Conservation (phyloP, 441 rosid genomes). For the Pelargonium fulgidum region DNA sequence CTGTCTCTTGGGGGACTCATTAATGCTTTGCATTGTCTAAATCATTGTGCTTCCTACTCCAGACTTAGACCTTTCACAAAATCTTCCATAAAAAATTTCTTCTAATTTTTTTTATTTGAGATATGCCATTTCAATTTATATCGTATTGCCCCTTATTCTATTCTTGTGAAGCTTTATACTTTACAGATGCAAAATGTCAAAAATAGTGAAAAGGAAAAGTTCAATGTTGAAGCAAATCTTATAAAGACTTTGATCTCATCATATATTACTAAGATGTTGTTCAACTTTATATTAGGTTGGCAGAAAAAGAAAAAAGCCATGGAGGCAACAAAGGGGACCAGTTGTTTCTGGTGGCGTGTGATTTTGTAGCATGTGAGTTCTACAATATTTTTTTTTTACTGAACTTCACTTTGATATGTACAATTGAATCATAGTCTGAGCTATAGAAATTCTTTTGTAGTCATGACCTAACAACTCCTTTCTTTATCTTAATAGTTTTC, state of each 20-base stretch:
- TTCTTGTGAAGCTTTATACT: constrained; percentile 26
- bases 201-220: constrained; percentile 6
- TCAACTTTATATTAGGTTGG: neutral
- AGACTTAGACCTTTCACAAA: constrained; percentile 11
- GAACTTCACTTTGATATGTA: constrained; percentile 2
- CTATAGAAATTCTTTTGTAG: neutral
- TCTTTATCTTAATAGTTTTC: neutral
- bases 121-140: neutral
- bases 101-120: neutral
- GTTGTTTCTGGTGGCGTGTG: constrained; percentile 7
- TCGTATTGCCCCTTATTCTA: neutral
- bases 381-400: neutral
- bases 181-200: constrained; percentile 20
- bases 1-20: neutral
- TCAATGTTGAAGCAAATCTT: constrained; percentile 5
- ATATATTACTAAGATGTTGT: neutral
- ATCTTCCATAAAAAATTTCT: neutral
- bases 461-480: neutral
- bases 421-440: neutral
- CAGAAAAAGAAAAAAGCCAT: constrained; percentile 4
- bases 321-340: constrained; percentile 9
- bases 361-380: constrained; percentile 8
- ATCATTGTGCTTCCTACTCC: neutral
- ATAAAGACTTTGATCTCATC: constrained; percentile 8
- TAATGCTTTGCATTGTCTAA: neutral